Evolutionary conservation across 1,284 basidiomycete genomes (phyloP).

Genomic region (Hypsizygus ulmarius): DNA sequence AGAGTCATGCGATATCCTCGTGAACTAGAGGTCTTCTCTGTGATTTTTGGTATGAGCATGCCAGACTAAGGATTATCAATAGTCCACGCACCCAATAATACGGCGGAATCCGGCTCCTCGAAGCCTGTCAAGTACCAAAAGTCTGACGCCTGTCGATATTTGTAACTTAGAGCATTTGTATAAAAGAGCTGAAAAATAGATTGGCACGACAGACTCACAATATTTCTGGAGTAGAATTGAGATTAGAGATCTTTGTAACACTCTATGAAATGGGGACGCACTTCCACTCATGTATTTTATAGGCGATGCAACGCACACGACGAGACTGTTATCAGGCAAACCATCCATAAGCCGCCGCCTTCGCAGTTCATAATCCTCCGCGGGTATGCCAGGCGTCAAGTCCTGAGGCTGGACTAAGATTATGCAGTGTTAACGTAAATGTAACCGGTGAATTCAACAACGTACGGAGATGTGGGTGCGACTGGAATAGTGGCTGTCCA

Average conservation of each 20-base stretch:
- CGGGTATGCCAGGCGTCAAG: conserved; percentile 83
- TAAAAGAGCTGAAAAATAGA: conserved; percentile 1
- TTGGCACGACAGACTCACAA: conserved; percentile 40
- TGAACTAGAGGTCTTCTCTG: conserved; percentile 63
- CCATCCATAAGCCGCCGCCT: conserved; percentile 72
- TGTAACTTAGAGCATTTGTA: conserved; percentile 63
- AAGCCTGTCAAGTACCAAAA: conserved; percentile 97
- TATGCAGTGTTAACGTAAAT: conserved; percentile 8
- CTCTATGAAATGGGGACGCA: conserved; percentile 41
- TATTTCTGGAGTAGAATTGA: conserved; percentile 33
- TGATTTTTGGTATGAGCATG: background rate
- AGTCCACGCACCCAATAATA: conserved; percentile 67
- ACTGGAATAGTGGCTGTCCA: conserved; percentile 75
- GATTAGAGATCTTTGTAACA: conserved; percentile 4
- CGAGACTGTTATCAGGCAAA: conserved; percentile 76
- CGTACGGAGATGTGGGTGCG: conserved; percentile 78
- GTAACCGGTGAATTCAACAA: conserved; percentile 6
- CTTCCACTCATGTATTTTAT: conserved; percentile 88
- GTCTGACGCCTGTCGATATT: conserved; percentile 91
- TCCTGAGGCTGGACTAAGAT: conserved; percentile 54
- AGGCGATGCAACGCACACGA: conserved; percentile 78
- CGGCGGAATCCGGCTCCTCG: conserved; percentile 87
- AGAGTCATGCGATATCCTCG: conserved; percentile 88
- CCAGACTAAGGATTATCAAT: background rate
- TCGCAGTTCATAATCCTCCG: conserved; percentile 81